Base-by-base conservation (phyloP, 2,329 filamentous ascomycete species). In the Sporothrix brunneoviolacea region DNA sequence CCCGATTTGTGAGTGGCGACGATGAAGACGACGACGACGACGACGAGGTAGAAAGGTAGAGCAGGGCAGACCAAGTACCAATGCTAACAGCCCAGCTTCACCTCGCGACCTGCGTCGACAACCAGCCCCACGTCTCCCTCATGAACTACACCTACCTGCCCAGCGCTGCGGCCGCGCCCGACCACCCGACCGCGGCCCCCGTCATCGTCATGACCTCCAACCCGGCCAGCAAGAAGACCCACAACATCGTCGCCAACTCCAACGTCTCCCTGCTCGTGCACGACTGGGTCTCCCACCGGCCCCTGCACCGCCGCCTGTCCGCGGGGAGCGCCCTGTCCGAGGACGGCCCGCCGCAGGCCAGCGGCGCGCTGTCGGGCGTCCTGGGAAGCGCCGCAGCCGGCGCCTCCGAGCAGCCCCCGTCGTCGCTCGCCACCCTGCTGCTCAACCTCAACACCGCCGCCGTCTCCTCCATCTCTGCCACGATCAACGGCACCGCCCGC, bases 81-180 rank as follows among this genome's bases (percentile, higher is more conserved):
- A 15, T 13, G 22, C 49, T 54, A 22, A 54, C 40, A n/a, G n/a
- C n/a, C 59, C 62, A 95, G 90, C 88, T 98, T 59, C 93, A 98
- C 69, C 85, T 98, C 48, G 91, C 93, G 60, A 98, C 93, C 51
- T 94, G 87, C 67, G 82, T 82, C 60, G 77, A 86, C 59, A 86
- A 93, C 62, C 75, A 83, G 56, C 93, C 93, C 9, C 89, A 97
- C 66, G 88, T 97, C 58, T 94, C 90, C 33, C 82, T 98, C 57
- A 98, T 98, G 93, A 96, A 95, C 74, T 97, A 97, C 74, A 97
- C 93, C 63, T 97, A 96, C 70, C 85, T 98, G 19, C 86, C 90
- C 35, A 82, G 77, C 6, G 88, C 86, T 15, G 83, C 82, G 35
- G 85, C 82, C 67, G 77, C 80, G 35, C 30, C 54, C 24, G 18